Evolutionary conservation across 1,284 basidiomycete species (phyloP).

Genomic region (Porphyrellus sp.): DNA sequence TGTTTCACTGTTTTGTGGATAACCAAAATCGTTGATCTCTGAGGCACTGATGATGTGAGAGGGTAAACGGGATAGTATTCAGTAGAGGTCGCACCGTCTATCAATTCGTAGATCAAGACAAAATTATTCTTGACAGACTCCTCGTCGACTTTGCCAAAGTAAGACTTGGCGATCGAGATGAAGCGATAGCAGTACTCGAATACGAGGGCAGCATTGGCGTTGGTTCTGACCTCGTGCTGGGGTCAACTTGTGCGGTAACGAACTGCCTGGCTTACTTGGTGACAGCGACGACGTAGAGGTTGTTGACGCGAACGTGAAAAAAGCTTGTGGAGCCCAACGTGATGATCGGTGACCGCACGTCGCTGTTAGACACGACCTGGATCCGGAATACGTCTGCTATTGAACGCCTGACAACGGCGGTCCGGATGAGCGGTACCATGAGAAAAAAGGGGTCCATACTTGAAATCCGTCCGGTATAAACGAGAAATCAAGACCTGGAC

Average conservation of each 20-base stretch:
- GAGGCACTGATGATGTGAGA: constrained; percentile 10
- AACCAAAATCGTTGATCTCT: constrained; percentile 99
- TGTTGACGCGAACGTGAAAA: constrained; percentile 95
- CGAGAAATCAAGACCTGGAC: constrained; percentile 87
- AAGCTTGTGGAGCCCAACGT: constrained; percentile 96
- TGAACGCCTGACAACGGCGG: constrained; percentile 65
- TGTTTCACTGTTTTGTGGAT: constrained; percentile 98
- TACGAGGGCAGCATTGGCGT: constrained; percentile 95
- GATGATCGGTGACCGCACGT: constrained; percentile 95
- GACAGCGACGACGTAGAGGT: constrained; percentile 91
- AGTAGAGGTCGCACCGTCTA: constrained; percentile 69
- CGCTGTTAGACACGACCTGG: constrained; percentile 96
- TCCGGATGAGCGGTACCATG: background rate
- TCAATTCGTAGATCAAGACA: constrained; percentile 91
- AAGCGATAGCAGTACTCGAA: constrained; percentile 98
- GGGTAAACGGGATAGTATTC: background rate
- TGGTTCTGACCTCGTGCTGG: constrained; percentile 60
- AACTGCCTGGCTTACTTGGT: constrained; percentile 69
- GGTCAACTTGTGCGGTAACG: background rate
- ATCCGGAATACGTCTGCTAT: constrained; percentile 97
- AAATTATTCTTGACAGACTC: constrained; percentile 99
- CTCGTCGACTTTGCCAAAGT: constrained; percentile 98
- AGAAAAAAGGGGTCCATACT: constrained; percentile 50
- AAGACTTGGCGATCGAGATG: constrained; percentile 88
- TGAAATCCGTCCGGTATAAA: constrained; percentile 90